Base-by-base conservation (phyloP, 1,284 basidiomycete species). In the Exsudoporus floridanus region DNA sequence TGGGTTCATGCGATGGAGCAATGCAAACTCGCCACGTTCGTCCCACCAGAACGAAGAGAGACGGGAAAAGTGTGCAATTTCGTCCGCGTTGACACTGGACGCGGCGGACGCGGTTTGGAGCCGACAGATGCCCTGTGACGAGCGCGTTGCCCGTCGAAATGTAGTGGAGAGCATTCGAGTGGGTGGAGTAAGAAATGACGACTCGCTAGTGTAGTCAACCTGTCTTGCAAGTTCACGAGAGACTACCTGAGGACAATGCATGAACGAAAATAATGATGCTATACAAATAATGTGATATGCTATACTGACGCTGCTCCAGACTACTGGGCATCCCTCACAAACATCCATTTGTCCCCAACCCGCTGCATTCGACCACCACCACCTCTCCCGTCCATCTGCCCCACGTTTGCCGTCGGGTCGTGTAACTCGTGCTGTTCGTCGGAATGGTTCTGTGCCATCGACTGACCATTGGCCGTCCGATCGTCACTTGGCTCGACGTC, bases 21-120 rank as follows among this genome's bases (percentile, higher is more conserved):
- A 76, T 3, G 78, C 81, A 65, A 98, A 97, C 70, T 98, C 95
- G 60, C 96, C 95, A 28, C 79, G 79, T 66, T 97, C 92, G 70
- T 98, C 87, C 97, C 97, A 99, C 97, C 97, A 99, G 65, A 90
- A 80, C 23, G 90, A 86, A 0, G 94, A 94, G 1, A 99, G 83
- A 33, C 82, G 81, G 5, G 94, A 94, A 71, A 99, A 99, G 70
- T 95, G 93, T 0, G 89, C 86, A 48, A 99, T 90, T 71, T 98
- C 95, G 49, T 80, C 79, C 1, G 78, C 66, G 66, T 95, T 95
- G 63, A 94, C 80, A n/a, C 75, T 69, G 5, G 65, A 52, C 19
- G 52, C 35, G 7, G 48, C 7, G 34, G 61, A 61, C 9, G 52
- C 58, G 0, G 68, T 62, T 27, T 71, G 64, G 19, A 72, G 50